These are phyloP conservation scores for Pseudofabraea citricarpa DNA, from an alignment of 2,329 filamentous ascomycete genomes.

Conservation along the genomic window DNA sequence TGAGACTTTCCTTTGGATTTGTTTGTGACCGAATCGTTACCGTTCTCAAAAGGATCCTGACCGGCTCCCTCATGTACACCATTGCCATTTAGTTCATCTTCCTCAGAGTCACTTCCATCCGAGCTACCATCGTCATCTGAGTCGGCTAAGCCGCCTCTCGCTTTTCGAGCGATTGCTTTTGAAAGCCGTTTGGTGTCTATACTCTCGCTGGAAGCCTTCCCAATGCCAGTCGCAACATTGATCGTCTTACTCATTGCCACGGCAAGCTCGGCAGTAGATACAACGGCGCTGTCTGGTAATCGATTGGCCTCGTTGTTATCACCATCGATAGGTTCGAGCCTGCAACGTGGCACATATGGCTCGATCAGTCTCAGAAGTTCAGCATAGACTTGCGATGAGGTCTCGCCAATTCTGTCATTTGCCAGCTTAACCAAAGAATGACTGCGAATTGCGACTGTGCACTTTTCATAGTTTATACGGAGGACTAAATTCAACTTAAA, in stretches of 20 bases:
- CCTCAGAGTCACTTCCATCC: slow-evolving; percentile 16
- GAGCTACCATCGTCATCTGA: slow-evolving; percentile 16
- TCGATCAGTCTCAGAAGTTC: slow-evolving; percentile 69
- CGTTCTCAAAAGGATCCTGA: slow-evolving; percentile 15
- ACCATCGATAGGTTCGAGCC: slow-evolving; percentile 48
- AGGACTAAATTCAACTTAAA: slow-evolving; percentile 66
- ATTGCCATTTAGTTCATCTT: slow-evolving; percentile 13
- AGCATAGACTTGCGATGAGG: slow-evolving; percentile 74
- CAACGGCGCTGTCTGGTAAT: slow-evolving; percentile 27
- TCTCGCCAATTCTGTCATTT: slow-evolving; percentile 63
- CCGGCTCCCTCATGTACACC: slow-evolving; percentile 3
- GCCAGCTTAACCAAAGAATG: slow-evolving; percentile 70
- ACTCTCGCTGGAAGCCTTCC: slow-evolving; percentile 44
- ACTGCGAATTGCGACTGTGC: slow-evolving; percentile 76
- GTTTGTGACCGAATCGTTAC: slow-evolving; percentile 1
- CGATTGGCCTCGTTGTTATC: slow-evolving; percentile 24
- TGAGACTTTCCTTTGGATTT: slow-evolving; percentile 13
- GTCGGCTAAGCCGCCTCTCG: slow-evolving; percentile 21
- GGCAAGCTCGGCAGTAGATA: slow-evolving; percentile 53
- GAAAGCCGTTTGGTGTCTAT: slow-evolving; percentile 43
- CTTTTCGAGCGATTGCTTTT: slow-evolving; percentile 33
- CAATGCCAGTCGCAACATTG: slow-evolving; percentile 53
- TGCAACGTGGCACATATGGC: slow-evolving; percentile 62
- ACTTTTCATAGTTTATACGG: slow-evolving; percentile 80
- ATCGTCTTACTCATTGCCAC: slow-evolving; percentile 47